Conservation (phyloP, 2,329 filamentous ascomycete species). For the Claviceps digitariae region DNA sequence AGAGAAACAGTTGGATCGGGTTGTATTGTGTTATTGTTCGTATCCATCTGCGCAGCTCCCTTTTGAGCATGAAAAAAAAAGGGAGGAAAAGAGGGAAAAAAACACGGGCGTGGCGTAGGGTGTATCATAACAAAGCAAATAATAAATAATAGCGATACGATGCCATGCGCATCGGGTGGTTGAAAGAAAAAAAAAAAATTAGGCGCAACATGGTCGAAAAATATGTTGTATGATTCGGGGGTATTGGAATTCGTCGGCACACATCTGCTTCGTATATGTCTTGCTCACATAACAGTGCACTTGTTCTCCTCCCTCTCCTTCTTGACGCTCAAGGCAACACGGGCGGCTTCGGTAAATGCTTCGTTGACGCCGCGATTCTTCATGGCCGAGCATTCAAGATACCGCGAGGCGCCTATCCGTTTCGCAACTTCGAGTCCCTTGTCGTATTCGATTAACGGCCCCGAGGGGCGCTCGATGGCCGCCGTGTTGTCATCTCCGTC, state of each 20-base stretch:
- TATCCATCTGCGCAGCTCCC: too few species aligned
- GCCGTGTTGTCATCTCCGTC: constrained; percentile 39
- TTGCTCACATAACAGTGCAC: constrained; percentile 44
- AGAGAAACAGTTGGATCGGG: too few species aligned
- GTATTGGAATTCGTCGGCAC: constrained; percentile 3
- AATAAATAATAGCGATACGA: neutral
- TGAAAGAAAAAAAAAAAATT: neutral
- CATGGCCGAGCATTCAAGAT: constrained; percentile 97
- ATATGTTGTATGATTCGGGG: neutral
- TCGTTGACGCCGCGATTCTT: constrained; percentile 96
- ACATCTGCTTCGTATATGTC: neutral
- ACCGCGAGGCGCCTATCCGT: constrained; percentile 82
- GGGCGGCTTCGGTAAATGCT: constrained; percentile 92
- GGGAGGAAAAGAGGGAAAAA: neutral
- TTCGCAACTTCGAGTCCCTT: constrained; percentile 83
- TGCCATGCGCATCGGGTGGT: too few species aligned
- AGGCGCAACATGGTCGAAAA: neutral
- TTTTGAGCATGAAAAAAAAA: neutral
- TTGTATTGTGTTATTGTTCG: too few species aligned
- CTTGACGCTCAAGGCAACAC: constrained; percentile 71
- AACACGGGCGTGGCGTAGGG: neutral
- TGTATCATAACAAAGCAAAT: neutral
- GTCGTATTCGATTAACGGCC: constrained; percentile 75
- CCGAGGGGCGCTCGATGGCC: constrained; percentile 38
- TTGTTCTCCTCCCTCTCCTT: constrained; percentile 49